These are phyloP conservation scores for Gossypium longicalyx DNA, from an alignment of 345 rosid species.

Conservation along the genomic window DNA sequence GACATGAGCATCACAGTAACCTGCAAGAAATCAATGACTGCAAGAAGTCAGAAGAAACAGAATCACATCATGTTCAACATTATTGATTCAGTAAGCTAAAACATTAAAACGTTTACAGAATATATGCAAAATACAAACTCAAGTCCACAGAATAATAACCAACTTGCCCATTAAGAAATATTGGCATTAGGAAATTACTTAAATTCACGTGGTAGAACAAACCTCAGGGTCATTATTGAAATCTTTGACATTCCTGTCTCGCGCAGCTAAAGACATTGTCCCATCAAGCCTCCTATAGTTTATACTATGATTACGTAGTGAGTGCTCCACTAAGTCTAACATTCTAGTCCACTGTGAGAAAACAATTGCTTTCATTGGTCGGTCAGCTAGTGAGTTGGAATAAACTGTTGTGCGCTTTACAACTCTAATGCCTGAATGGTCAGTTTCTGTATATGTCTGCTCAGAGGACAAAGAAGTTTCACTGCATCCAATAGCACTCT, in stretches of 20 bases:
- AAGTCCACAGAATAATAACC: neutral
- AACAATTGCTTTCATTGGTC: slow-evolving; percentile 68
- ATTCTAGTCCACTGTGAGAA: slow-evolving; percentile 96
- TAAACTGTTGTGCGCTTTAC: slow-evolving; percentile 33
- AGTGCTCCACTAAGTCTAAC: slow-evolving; percentile 71
- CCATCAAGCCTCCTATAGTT: slow-evolving; percentile 87
- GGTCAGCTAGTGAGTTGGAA: slow-evolving; percentile 31
- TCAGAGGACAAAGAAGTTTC: slow-evolving; percentile 28
- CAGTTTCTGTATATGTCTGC: slow-evolving; percentile 15
- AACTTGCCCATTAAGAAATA: neutral
- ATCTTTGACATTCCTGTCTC: slow-evolving; percentile 85
- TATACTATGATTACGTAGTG: slow-evolving; percentile 45
- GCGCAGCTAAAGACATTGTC: slow-evolving; percentile 65
- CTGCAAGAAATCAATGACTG: slow-evolving; percentile 37
- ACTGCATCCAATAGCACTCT: slow-evolving; percentile 26
- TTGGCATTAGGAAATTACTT: neutral
- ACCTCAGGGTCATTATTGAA: slow-evolving; percentile 80
- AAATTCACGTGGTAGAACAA: slow-evolving; percentile 17
- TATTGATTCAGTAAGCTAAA: neutral
- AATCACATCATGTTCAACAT: neutral
- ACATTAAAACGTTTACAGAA: neutral
- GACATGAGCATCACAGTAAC: slow-evolving; percentile 91
- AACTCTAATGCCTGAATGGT: slow-evolving; percentile 27
- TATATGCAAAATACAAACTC: neutral
- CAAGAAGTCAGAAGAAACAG: slow-evolving; percentile 7